A percentile compares a stretch with the other conserved stretches of the same genome.
Conservation (phyloP, 73 alveolate species). For the Paramecium sexaurelia region DNA sequence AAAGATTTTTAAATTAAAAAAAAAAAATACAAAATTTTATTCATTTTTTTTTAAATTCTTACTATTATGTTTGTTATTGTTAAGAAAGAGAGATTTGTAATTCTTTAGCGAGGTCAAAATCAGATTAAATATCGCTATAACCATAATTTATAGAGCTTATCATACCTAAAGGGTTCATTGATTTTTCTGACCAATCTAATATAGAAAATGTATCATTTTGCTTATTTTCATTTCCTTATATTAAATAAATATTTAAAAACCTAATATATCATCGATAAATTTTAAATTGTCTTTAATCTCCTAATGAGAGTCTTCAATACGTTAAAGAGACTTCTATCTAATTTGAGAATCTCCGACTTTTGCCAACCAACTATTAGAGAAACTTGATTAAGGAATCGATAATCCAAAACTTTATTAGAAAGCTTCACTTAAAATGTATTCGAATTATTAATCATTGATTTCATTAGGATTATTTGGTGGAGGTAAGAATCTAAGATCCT, state of each 20-base stretch:
- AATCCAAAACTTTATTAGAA: neutral
- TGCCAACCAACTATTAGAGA: conserved; percentile 30
- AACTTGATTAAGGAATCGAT: neutral
- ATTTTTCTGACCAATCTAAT: too few relatives aligned
- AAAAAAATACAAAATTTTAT: neutral
- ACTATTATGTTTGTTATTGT: neutral
- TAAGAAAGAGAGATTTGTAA: neutral
- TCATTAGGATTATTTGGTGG: neutral
- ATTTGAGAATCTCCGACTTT: neutral
- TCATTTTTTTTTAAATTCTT: neutral
- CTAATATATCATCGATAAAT: neutral
- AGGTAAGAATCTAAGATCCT: conserved; percentile 5
- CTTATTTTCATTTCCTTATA: neutral
- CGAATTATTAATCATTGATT: neutral
- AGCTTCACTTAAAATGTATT: neutral
- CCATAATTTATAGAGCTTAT: too few relatives aligned
- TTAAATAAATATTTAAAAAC: neutral
- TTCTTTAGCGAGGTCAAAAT: neutral
- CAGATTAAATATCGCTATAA: too few relatives aligned
- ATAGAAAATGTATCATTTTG: neutral
- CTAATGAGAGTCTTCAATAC: conserved; percentile 24
- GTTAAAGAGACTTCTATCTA: neutral
- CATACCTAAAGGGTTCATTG: too few relatives aligned
- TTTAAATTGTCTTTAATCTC: conserved; percentile 33
- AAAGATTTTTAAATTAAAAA: neutral